A percentile compares a stretch with the other conserved stretches of the same genome.
phyloP scores from a whole-genome alignment of 2,329 filamentous ascomycete species.

The Hysterium pulicare region DNA sequence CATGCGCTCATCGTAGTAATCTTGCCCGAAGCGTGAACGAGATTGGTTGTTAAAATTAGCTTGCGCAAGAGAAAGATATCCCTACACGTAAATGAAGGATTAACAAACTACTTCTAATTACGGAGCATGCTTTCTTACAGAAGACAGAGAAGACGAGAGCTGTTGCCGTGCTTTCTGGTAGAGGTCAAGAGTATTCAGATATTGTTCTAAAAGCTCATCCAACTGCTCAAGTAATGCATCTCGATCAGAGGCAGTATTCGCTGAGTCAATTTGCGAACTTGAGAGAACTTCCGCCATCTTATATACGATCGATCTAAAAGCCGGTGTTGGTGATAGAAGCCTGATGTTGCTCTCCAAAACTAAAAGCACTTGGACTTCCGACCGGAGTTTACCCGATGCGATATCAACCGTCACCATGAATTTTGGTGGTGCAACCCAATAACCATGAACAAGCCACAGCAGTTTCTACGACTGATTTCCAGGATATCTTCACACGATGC shows the following conservation, averaged over 20 bases:
- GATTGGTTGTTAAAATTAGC: constrained; percentile 70
- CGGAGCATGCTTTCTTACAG: constrained; percentile 39
- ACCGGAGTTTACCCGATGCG: too few relatives aligned
- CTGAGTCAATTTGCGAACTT: background rate
- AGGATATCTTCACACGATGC: constrained; percentile 21
- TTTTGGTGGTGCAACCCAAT: too few relatives aligned
- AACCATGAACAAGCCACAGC: constrained; percentile 33
- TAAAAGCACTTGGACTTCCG: too few relatives aligned
- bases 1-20: constrained; percentile 73
- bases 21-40: constrained; percentile 63
- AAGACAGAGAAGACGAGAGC: constrained; percentile 54
- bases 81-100: constrained; percentile 23
- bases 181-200: constrained; percentile 63
- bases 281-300: background rate
- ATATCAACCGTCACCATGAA: too few relatives aligned
- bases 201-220: constrained; percentile 62
- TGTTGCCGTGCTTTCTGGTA: constrained; percentile 60
- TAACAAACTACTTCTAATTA: background rate
- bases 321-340: too few relatives aligned
- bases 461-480: constrained; percentile 30
- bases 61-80: constrained; percentile 58
- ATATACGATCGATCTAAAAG: too few relatives aligned
- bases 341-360: too few relatives aligned
- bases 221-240: constrained; percentile 44
- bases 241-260: constrained; percentile 8